These are phyloP conservation scores for Nepenthes mirabilis DNA, from an alignment of 148 eudicot genomes.

Conservation along the genomic window DNA sequence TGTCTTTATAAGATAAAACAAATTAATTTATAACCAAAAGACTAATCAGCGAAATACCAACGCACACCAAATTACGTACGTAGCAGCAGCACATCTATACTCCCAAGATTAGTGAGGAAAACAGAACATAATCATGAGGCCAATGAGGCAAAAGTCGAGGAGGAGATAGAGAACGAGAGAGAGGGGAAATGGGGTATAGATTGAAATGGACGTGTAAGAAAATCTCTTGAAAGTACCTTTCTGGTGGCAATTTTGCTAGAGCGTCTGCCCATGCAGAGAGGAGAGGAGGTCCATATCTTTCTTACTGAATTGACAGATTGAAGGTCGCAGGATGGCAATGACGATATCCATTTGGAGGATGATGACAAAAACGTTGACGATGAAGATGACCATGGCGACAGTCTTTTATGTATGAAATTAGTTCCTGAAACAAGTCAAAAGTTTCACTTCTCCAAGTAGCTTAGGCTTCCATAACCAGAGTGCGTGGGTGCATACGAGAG, in stretches of 20 bases:
- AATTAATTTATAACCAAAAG: neutral
- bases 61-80: neutral
- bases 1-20: neutral
- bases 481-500: too few relatives aligned
- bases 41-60: neutral
- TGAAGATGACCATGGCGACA: slow-evolving; percentile 24
- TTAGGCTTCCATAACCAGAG: neutral
- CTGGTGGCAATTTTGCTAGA: slow-evolving; percentile 79
- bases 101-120: neutral
- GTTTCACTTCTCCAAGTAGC: neutral
- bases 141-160: too few relatives aligned
- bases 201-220: neutral
- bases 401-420: slow-evolving; percentile 14
- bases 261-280: slow-evolving; percentile 89
- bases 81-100: too few relatives aligned
- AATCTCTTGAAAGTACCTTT: slow-evolving; percentile 31
- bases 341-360: slow-evolving; percentile 17
- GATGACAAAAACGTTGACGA: slow-evolving; percentile 7
- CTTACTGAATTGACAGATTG: slow-evolving; percentile 20
- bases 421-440: slow-evolving; percentile 18
- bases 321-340: slow-evolving; percentile 6
- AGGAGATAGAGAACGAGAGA: too few relatives aligned
- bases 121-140: neutral
- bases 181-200: neutral
- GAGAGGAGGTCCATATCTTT: slow-evolving; percentile 54